A percentile compares a stretch with the other conserved stretches of the same genome.
These are phyloP conservation scores for Sclerotiophoma versabilis DNA, from an alignment of 2,329 filamentous ascomycete genomes.

Conservation along the genomic window DNA sequence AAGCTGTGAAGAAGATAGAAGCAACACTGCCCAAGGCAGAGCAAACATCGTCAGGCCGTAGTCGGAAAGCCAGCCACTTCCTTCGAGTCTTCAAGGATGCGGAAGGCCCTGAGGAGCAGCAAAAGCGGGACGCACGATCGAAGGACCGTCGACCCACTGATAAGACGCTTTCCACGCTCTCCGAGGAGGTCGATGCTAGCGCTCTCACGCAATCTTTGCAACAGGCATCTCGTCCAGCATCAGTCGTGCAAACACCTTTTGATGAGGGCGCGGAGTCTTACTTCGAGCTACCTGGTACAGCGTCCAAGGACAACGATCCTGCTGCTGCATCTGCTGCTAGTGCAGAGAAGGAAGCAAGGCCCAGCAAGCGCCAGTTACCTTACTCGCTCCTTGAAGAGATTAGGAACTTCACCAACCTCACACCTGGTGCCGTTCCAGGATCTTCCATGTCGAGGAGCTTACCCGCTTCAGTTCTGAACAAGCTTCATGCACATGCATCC, in stretches of 20 bases:
- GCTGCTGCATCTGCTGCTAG: conserved; percentile 1
- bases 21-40: conserved; percentile 67
- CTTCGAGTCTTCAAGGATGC: conserved; percentile 71
- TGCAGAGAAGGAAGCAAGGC: conserved; percentile 2
- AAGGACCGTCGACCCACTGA: conserved; percentile 48
- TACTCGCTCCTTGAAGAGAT: conserved; percentile 64
- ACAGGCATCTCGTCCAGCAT: conserved; percentile 32
- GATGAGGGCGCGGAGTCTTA: conserved; percentile 30
- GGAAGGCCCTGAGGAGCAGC: conserved; percentile 61
- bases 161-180: conserved; percentile 28
- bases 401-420: conserved; percentile 61
- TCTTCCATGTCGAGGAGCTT: conserved; percentile 62
- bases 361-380: conserved; percentile 49
- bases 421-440: conserved; percentile 54
- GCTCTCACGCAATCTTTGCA: conserved; percentile 28
- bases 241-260: conserved; percentile 37
- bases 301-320: conserved; percentile 13
- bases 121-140: conserved; percentile 56
- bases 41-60: conserved; percentile 62
- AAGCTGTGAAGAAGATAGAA: conserved; percentile 69
- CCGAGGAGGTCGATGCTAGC: conserved; percentile 35
- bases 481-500: conserved; percentile 33
- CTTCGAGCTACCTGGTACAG: conserved; percentile 30
- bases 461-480: conserved; percentile 45
- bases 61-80: conserved; percentile 71